phyloP scores from a whole-genome alignment of 2,329 filamentous ascomycete species.

The Alternaria viburni region DNA sequence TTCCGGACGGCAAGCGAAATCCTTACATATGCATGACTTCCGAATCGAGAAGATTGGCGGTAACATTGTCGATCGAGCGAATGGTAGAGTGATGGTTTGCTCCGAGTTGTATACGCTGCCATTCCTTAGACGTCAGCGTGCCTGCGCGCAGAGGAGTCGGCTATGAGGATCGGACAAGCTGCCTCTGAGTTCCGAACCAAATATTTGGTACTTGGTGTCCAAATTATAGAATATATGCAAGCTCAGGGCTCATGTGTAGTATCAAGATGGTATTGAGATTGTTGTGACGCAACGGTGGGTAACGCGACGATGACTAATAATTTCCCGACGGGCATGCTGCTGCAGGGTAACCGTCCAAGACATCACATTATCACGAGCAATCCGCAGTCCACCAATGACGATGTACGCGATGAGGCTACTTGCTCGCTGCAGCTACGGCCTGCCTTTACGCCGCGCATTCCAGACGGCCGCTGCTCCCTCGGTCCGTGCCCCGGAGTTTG shows the following conservation, averaged over 20 bases:
- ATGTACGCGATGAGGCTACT: slow-evolving; percentile 27
- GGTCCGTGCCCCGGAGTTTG: slow-evolving; percentile 59
- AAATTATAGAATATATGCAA: not conserved
- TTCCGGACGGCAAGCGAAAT: not conserved
- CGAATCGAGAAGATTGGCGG: not conserved
- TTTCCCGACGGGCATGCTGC: not conserved
- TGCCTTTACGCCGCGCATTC: slow-evolving; percentile 28
- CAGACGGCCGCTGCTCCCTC: slow-evolving; percentile 30
- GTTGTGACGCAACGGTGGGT: not conserved
- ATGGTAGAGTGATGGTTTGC: not conserved
- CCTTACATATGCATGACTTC: not conserved
- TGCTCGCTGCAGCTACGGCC: slow-evolving; percentile 16
- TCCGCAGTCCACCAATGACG: not conserved
- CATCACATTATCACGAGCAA: not conserved
- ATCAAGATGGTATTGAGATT: not conserved
- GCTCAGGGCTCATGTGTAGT: not conserved
- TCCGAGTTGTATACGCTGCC: not conserved
- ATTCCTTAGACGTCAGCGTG: not conserved
- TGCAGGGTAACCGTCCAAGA: not conserved
- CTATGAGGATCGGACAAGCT: not conserved
- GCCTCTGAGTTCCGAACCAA: not conserved
- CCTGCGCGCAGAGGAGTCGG: not conserved
- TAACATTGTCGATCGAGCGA: not conserved
- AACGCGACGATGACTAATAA: not conserved
- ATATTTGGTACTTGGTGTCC: not conserved